A percentile compares a stretch with the other conserved stretches of the same genome.
These are phyloP conservation scores for Lithospermum erythrorhizon DNA, from an alignment of 257 asterid genomes.

Conservation along the genomic window DNA sequence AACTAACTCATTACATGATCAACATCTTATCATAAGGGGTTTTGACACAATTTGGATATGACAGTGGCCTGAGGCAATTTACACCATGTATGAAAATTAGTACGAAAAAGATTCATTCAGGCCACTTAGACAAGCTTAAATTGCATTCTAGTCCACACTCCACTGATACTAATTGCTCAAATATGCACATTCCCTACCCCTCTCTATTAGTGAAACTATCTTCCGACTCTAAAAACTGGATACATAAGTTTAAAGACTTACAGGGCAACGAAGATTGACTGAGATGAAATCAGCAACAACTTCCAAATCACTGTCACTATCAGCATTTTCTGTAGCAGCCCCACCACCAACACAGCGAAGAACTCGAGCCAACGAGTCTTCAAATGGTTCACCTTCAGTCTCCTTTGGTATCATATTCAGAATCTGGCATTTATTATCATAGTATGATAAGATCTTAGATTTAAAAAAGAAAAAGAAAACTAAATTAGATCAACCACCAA, in stretches of 20 bases:
- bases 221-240: not conserved
- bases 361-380: conserved; percentile 78
- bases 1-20: not conserved
- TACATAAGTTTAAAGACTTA: conserved; percentile 30
- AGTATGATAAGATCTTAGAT: conserved; percentile 7
- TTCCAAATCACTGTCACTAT: conserved; percentile 95
- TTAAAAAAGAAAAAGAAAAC: conserved; percentile 13
- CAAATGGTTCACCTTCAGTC: conserved; percentile 80
- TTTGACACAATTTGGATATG: not conserved
- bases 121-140: not conserved
- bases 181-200: not conserved
- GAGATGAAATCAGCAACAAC: conserved; percentile 92
- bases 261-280: conserved; percentile 97
- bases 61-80: not conserved
- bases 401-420: conserved; percentile 77
- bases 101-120: not conserved
- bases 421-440: conserved; percentile 33
- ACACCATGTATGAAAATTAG: not conserved
- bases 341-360: conserved; percentile 72
- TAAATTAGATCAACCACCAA: not conserved
- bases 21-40: not conserved
- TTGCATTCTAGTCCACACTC: not conserved
- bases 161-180: not conserved
- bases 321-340: conserved; percentile 79
- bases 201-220: not conserved